These are phyloP conservation scores for Quambalaria eucalypti DNA, from an alignment of 1,284 basidiomycete genomes.

Conservation along the genomic window DNA sequence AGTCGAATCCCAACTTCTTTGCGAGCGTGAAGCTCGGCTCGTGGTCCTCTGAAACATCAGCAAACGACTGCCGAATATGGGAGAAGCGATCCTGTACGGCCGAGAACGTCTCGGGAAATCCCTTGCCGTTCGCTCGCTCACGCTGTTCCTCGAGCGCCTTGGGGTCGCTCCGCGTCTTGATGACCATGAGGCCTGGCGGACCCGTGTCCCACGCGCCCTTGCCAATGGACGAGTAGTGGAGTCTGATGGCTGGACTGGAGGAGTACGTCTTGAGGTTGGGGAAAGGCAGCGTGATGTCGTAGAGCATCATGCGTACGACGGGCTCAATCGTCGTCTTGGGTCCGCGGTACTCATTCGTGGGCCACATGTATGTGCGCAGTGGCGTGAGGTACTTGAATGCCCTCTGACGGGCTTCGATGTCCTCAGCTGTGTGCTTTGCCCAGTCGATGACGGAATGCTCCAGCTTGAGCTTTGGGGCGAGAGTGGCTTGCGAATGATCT, in stretches of 20 bases:
- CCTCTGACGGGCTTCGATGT: constrained; percentile 23
- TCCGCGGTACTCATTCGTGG: not conserved
- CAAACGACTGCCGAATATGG: no score
- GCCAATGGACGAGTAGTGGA: not conserved
- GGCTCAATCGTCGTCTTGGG: not conserved
- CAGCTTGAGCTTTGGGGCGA: constrained; percentile 28
- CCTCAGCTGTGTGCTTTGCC: constrained; percentile 17
- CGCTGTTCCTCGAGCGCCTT: no score
- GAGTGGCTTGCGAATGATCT: constrained; percentile 8
- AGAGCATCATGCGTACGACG: not conserved
- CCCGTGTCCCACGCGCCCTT: no score
- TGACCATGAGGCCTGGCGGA: no score
- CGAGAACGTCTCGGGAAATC: no score
- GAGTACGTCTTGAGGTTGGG: not conserved
- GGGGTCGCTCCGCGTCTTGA: no score
- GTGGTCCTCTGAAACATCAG: no score
- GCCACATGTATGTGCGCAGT: not conserved
- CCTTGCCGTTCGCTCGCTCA: no score
- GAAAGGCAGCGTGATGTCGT: not conserved
- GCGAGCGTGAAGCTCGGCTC: no score
- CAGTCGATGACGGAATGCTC: constrained; percentile 17
- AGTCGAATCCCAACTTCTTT: no score
- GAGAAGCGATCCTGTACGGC: no score
- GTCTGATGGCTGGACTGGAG: no score
- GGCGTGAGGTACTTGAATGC: constrained; percentile 29